Evolutionary conservation across 2,329 filamentous ascomycete species (phyloP).

Genomic region (Tetracladium maxilliforme): DNA sequence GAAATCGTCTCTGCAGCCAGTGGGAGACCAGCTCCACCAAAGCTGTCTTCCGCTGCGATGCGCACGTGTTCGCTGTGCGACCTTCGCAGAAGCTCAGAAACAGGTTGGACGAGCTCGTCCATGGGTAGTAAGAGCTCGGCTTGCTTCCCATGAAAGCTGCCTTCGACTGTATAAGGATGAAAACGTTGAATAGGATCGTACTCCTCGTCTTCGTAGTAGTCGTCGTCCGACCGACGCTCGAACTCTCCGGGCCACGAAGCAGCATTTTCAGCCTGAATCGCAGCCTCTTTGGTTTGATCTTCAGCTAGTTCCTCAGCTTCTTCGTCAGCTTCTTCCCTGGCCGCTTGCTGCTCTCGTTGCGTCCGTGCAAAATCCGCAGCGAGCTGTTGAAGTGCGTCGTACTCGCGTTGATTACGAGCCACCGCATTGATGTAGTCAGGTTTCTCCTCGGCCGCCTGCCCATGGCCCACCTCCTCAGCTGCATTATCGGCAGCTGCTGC

Average conservation of each 20-base stretch:
- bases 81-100: slow-evolving; percentile 51
- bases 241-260: slow-evolving; percentile 10
- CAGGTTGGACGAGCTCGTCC: slow-evolving; percentile 52
- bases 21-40: slow-evolving; percentile 66
- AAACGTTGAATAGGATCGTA: slow-evolving; percentile 35
- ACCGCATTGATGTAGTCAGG: slow-evolving; percentile 8
- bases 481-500: background rate
- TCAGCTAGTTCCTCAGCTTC: slow-evolving; percentile 12
- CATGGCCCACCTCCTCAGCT: slow-evolving; percentile 3
- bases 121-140: slow-evolving; percentile 63
- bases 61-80: slow-evolving; percentile 62
- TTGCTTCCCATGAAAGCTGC: slow-evolving; percentile 61
- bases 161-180: slow-evolving; percentile 61
- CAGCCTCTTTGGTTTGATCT: slow-evolving; percentile 12
- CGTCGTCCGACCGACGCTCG: slow-evolving; percentile 7
- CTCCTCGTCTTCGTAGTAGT: slow-evolving; percentile 10
- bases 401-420: slow-evolving; percentile 13
- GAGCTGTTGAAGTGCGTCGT: slow-evolving; percentile 13
- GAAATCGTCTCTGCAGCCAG: slow-evolving; percentile 60
- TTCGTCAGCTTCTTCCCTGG: slow-evolving; percentile 6
- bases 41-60: slow-evolving; percentile 54
- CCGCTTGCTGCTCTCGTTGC: slow-evolving; percentile 1
- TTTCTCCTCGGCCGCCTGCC: slow-evolving; percentile 2
- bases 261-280: slow-evolving; percentile 13
- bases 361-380: slow-evolving; percentile 15